Percentiles rank a stretch among this genome's conserved stretches.
Evolutionary conservation across 2,329 filamentous ascomycete genomes (phyloP).

Genomic region (Stagonosporopsis chrysanthemi): DNA sequence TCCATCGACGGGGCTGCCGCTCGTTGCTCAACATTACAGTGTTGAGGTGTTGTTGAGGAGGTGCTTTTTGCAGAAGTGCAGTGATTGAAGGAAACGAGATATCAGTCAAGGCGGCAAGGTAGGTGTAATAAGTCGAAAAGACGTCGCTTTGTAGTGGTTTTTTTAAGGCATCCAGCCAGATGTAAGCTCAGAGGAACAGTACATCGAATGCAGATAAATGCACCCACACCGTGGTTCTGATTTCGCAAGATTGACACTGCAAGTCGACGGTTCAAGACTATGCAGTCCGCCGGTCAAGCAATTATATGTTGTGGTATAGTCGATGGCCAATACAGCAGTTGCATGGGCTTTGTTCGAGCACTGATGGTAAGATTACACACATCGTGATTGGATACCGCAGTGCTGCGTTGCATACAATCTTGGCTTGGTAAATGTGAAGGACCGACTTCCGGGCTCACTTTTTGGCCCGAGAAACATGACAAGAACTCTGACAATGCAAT

Average conservation of each 20-base stretch:
- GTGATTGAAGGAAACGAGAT: not conserved
- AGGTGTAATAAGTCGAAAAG: not conserved
- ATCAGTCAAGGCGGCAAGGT: not conserved
- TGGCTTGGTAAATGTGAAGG: not conserved
- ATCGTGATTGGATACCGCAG: slow-evolving; percentile 4
- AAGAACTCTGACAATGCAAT: not conserved
- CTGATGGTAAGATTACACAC: not conserved
- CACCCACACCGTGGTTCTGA: not conserved
- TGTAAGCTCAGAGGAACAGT: not conserved
- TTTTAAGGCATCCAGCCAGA: not conserved
- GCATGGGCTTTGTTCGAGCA: slow-evolving; percentile 2
- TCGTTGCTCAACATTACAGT: slow-evolving; percentile 1
- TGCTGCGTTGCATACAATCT: slow-evolving; percentile 4
- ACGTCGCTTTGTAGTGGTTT: not conserved
- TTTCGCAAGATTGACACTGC: slow-evolving; percentile 1
- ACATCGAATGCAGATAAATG: not conserved
- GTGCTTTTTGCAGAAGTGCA: not conserved
- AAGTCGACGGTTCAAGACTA: not conserved
- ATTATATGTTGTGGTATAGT: not conserved
- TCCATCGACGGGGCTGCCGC: slow-evolving; percentile 25
- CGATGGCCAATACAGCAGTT: not conserved
- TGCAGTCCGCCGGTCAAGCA: slow-evolving; percentile 11
- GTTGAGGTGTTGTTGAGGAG: not conserved
- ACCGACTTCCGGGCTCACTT: slow-evolving; percentile 6
- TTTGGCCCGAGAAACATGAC: slow-evolving; percentile 7